These are phyloP conservation scores for Sextonia rubra DNA, from an alignment of 164 flowering plant species.

Conservation along the genomic window DNA sequence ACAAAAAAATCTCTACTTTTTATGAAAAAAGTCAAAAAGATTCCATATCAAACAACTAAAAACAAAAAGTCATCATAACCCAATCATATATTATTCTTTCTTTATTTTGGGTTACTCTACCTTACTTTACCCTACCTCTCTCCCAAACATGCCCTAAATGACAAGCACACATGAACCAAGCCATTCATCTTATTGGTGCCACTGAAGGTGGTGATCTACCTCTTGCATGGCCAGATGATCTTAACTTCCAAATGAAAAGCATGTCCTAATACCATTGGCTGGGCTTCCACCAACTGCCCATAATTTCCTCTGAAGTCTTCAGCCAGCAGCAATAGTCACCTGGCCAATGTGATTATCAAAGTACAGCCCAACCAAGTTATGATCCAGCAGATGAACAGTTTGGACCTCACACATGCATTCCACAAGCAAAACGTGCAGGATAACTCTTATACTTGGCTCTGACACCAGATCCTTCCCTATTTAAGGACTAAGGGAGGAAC, in stretches of 20 bases:
- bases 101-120: no score
- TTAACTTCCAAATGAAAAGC: no score
- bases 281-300: not conserved
- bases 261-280: not conserved
- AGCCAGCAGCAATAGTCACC: not conserved
- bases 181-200: not conserved
- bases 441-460: not conserved
- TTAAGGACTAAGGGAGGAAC: conserved; percentile 25
- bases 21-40: no score
- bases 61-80: no score
- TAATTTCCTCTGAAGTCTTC: not conserved
- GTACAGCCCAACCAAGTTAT: not conserved
- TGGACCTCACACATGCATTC: no score
- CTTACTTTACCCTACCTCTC: no score
- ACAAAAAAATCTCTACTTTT: no score
- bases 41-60: no score
- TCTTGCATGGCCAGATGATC: not conserved
- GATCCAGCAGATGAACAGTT: not conserved
- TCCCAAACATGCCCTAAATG: no score
- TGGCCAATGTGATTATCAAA: not conserved
- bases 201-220: not conserved
- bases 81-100: no score
- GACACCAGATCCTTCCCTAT: not conserved
- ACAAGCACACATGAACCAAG: not conserved
- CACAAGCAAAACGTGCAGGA: not conserved